Evolutionary conservation across 352 stramenopile genomes (phyloP).

Genomic region (Globisporangium barbulae): DNA sequence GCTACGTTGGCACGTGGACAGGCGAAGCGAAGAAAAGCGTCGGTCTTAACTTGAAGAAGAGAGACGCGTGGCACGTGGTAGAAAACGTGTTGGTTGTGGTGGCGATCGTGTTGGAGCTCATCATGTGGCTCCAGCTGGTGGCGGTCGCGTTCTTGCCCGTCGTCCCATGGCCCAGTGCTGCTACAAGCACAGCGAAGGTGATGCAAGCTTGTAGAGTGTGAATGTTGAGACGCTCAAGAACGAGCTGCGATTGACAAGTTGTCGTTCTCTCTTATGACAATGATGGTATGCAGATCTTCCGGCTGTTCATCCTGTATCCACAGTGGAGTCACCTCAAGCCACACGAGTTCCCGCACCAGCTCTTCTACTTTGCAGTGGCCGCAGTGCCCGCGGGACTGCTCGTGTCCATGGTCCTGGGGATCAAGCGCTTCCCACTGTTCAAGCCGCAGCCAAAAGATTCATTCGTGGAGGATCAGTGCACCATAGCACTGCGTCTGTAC

Average conservation of each 20-base stretch:
- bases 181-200: slow-evolving; percentile 29
- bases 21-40: slow-evolving; percentile 24
- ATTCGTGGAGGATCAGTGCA: slow-evolving; percentile 48
- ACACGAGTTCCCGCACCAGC: slow-evolving; percentile 24
- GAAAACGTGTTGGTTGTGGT: slow-evolving; percentile 35
- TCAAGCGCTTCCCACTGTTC: slow-evolving; percentile 58
- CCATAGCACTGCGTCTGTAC: slow-evolving; percentile 46
- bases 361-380: slow-evolving; percentile 40
- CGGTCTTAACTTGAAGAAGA: slow-evolving; percentile 17
- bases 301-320: slow-evolving; percentile 40
- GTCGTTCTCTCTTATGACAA: background rate
- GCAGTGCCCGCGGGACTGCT: slow-evolving; percentile 37
- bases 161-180: slow-evolving; percentile 45
- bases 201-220: background rate
- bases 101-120: slow-evolving; percentile 35
- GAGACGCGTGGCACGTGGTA: slow-evolving; percentile 14
- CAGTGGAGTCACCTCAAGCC: slow-evolving; percentile 44
- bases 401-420: slow-evolving; percentile 28
- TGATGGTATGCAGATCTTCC: slow-evolving; percentile 22
- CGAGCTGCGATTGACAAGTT: background rate
- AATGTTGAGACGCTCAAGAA: background rate
- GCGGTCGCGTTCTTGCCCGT: slow-evolving; percentile 47
- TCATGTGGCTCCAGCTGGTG: slow-evolving; percentile 44
- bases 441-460: slow-evolving; percentile 48
- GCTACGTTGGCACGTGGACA: slow-evolving; percentile 36